Base-by-base conservation (phyloP, 345 rosid species). In the Hypericum perforatum region DNA sequence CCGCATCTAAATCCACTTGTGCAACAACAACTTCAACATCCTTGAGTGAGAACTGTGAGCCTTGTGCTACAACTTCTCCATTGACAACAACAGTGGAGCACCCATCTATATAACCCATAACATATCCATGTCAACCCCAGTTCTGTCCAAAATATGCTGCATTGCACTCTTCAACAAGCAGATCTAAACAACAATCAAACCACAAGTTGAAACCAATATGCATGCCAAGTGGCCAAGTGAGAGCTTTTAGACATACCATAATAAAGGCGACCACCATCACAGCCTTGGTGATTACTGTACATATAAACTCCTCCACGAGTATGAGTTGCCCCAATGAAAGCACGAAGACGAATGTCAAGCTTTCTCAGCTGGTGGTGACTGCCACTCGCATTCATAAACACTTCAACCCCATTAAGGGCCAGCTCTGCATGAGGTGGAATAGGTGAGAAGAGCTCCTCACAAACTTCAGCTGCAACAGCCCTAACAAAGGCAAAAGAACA, bases 201-300 rank as follows among this genome's bases (percentile, higher is more conserved):
- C 32, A 22, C 32, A 22, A 22, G 32, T 1, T 22, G 32, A 22
- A 22, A 22, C 2, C 32, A 1, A 22, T 22, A 22, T 22, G 32
- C 32, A 22, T 22, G 32, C 32, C 2, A 22, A 22, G 32, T 4
- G 32, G 32, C 4, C 32, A 45, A n/a, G 15, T n/a, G 7, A 45
- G 48, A 11, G 12, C 36, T 13, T 16, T n/a, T 39, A 36, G 42
- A 46, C 45, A 43, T 71, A 92, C 96, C 98, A 49, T 81, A 88
- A 71, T 92, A 92, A 45, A 88, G 80, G 59, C 95, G 89, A 54
- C 89, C 70, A 41, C 98, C 98, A 76, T 92, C 98, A 53, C 98
- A 92, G 58, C 98, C 98, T 63, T 89, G 94, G 5, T 85, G 98
- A 75, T 92, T 92, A 65, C 98, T 88, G 70, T 92, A 92, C 82